Percentiles rank a stretch among this genome's conserved stretches.
Evolutionary conservation across 2,329 filamentous ascomycete species (phyloP).

Genomic region (Colletotrichum spaethianum): DNA sequence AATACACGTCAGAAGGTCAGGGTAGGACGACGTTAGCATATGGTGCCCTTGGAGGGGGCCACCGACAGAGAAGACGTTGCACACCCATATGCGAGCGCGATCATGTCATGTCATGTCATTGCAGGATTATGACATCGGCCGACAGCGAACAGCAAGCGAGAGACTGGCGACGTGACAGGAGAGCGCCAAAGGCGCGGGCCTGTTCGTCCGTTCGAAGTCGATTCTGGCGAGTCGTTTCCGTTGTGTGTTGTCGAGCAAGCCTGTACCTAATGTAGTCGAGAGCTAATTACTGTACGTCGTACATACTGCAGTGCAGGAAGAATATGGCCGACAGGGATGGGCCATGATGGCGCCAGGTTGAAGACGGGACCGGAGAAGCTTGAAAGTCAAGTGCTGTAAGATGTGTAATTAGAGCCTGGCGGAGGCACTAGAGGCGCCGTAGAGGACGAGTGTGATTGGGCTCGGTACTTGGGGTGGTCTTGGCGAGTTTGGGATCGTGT

Average conservation of each 20-base stretch:
- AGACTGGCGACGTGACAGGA: not conserved
- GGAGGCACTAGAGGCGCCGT: slow-evolving; percentile 14
- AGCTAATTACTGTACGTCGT: slow-evolving; percentile 7
- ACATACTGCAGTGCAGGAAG: not conserved
- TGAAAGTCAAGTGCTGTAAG: slow-evolving; percentile 19
- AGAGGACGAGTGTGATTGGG: slow-evolving; percentile 25
- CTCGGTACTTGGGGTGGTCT: slow-evolving; percentile 35
- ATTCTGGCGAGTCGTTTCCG: not conserved
- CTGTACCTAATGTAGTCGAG: slow-evolving; percentile 1
- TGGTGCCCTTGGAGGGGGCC: not conserved
- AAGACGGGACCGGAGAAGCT: slow-evolving; percentile 27
- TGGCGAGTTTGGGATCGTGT: slow-evolving; percentile 33
- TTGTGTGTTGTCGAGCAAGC: not conserved
- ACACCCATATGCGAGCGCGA: slow-evolving; percentile 11
- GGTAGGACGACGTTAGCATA: not conserved
- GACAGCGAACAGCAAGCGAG: slow-evolving; percentile 5
- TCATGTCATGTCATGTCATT: slow-evolving; percentile 27
- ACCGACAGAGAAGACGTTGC: not conserved
- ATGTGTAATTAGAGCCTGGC: slow-evolving; percentile 23
- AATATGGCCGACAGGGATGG: slow-evolving; percentile 21
- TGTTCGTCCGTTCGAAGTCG: slow-evolving; percentile 23
- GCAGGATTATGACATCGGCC: slow-evolving; percentile 11
- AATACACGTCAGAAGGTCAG: not conserved
- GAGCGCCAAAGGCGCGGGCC: slow-evolving; percentile 8
- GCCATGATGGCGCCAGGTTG: slow-evolving; percentile 12